A percentile compares a stretch with the other conserved stretches of the same genome.
phyloP scores from a whole-genome alignment of 2,329 filamentous ascomycete species.

The Drechslerella coelobrocha region DNA sequence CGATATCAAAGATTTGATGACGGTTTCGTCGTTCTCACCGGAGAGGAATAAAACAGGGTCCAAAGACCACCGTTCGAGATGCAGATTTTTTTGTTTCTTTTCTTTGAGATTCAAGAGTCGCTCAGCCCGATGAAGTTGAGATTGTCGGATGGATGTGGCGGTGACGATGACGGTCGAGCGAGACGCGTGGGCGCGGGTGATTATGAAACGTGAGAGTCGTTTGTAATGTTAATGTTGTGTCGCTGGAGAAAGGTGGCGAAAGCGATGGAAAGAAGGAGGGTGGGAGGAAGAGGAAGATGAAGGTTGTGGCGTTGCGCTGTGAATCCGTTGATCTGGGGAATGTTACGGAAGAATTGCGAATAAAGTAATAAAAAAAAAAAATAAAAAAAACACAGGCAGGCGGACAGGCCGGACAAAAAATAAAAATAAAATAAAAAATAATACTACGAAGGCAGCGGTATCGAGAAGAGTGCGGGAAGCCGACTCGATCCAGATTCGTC shows the following conservation, averaged over 20 bases:
- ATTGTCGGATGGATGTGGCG: slow-evolving; percentile 2
- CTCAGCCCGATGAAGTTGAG: too few relatives aligned
- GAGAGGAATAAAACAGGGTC: not conserved
- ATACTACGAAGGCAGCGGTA: not conserved
- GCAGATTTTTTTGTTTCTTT: not conserved
- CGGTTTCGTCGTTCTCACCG: not conserved
- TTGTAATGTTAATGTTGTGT: not conserved
- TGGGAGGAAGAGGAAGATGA: not conserved
- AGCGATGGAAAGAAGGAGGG: not conserved
- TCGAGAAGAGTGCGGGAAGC: not conserved
- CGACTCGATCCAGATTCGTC: slow-evolving; percentile 7
- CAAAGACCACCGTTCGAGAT: not conserved
- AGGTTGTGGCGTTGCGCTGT: slow-evolving; percentile 5
- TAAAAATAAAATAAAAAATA: not conserved
- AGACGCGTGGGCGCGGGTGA: not conserved
- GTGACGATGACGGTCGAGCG: not conserved
- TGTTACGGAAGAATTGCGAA: slow-evolving; percentile 8
- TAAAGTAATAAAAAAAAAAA: not conserved
- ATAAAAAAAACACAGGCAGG: slow-evolving; percentile 1
- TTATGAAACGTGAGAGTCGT: not conserved
- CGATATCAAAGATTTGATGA: not conserved
- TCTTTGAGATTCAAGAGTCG: not conserved
- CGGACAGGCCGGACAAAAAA: slow-evolving; percentile 3
- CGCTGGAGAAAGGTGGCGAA: not conserved
- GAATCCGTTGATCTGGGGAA: slow-evolving; percentile 5